Evolutionary conservation across 2,329 filamentous ascomycete species (phyloP).

Genomic region (Neonectria faginata): DNA sequence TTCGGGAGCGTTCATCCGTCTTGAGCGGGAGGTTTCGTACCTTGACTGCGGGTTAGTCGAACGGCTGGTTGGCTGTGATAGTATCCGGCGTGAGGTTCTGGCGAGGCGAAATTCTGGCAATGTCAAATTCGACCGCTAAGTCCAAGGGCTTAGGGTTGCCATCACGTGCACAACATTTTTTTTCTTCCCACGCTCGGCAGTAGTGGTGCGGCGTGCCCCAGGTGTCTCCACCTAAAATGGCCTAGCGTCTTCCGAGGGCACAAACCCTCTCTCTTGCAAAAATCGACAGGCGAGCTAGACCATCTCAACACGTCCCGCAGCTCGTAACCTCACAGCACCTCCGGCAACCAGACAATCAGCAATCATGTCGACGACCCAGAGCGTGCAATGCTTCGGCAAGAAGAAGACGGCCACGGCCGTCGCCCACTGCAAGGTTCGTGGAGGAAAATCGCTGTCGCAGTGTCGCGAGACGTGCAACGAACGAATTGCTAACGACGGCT

Average conservation of each 20-base stretch:
- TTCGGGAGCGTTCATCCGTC: conserved; percentile 25
- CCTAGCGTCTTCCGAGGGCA: conserved; percentile 49
- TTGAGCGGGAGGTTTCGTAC: conserved; percentile 45
- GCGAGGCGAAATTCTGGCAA: conserved; percentile 52
- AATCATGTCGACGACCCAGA: conserved; percentile 81
- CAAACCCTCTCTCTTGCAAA: conserved; percentile 49
- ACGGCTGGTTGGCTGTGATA: conserved; percentile 51
- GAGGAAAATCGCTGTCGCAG: conserved; percentile 15
- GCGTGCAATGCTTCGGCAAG: conserved; percentile 99
- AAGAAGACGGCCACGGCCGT: conserved; percentile 91
- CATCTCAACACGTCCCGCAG: conserved; percentile 42
- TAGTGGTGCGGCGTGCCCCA: conserved; percentile 12
- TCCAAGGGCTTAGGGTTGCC: conserved; percentile 52
- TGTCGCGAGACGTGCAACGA: conserved; percentile 7
- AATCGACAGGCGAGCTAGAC: conserved; percentile 41
- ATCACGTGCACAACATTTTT: conserved; percentile 47
- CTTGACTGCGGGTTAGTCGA: conserved; percentile 56
- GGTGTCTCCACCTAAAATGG: conserved; percentile 37
- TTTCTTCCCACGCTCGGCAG: not conserved
- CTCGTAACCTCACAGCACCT: conserved; percentile 40
- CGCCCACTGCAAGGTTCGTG: conserved; percentile 89
- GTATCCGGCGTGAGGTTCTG: conserved; percentile 52
- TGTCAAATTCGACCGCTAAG: conserved; percentile 46
- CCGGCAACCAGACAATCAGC: conserved; percentile 51
- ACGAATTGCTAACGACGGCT: conserved; percentile 47